A percentile compares a stretch with the other conserved stretches of the same genome.
Conservation (phyloP, 306 rosid genomes). For the Trifolium fragiferum region DNA sequence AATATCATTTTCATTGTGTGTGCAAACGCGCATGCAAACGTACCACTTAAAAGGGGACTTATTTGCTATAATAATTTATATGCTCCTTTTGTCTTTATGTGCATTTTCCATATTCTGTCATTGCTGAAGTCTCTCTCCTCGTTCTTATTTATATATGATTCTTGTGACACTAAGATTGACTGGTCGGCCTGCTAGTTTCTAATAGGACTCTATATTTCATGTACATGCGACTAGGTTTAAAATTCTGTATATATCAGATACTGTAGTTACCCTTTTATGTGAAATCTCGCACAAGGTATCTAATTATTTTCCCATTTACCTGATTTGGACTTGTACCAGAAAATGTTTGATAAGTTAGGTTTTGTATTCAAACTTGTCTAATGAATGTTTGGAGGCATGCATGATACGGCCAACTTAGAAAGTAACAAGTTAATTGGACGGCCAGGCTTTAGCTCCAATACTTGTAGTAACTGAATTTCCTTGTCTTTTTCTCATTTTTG, state of each 20-base stretch:
- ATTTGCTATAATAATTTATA: constrained; percentile 3
- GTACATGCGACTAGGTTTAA: constrained; percentile 31
- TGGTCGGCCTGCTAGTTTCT: constrained; percentile 26
- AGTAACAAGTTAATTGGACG: constrained; percentile 23
- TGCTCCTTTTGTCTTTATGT: constrained; percentile 27
- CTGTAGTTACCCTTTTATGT: constrained; percentile 15
- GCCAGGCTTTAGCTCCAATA: constrained; percentile 30
- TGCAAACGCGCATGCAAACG: too few species aligned
- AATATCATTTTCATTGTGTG: not conserved
- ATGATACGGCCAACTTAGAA: constrained; percentile 24
- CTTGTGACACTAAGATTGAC: constrained; percentile 9
- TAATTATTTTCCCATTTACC: constrained; percentile 1
- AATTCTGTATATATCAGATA: constrained; percentile 28
- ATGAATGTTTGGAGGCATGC: constrained; percentile 24
- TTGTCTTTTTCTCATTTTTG: constrained; percentile 17
- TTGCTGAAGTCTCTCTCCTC: constrained; percentile 25
- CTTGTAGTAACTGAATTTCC: constrained; percentile 30
- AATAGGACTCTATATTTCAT: constrained; percentile 34
- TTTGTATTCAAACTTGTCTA: constrained; percentile 34
- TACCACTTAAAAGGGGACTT: not conserved
- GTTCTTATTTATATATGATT: constrained; percentile 25
- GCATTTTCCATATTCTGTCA: constrained; percentile 23
- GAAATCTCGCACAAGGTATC: constrained; percentile 11
- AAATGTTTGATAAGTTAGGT: constrained; percentile 6
- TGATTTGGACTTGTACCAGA: constrained; percentile 21